Conservation (phyloP, 768 basidiomycete species). For the Termitomyces sp. region DNA sequence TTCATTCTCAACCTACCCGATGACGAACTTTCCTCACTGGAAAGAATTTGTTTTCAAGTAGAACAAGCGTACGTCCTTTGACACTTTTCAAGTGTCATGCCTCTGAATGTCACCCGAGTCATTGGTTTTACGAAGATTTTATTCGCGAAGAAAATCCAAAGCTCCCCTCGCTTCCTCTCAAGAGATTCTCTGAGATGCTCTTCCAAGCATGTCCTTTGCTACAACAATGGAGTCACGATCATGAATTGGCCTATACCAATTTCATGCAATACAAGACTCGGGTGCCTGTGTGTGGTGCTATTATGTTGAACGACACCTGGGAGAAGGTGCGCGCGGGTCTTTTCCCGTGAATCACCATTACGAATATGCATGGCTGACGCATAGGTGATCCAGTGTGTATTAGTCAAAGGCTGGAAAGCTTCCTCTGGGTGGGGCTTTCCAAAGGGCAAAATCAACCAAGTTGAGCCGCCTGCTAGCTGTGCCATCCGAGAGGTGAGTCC, state of each 20-base stretch:
- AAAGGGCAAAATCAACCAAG: conserved; percentile 98
- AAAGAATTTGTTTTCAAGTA: conserved; percentile 96
- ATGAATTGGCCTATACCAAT: conserved; percentile 78
- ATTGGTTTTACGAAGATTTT: conserved; percentile 99
- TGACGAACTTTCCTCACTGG: conserved; percentile 85
- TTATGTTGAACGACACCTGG: conserved; percentile 88
- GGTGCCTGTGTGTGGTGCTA: conserved; percentile 96
- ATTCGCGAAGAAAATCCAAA: conserved; percentile 86
- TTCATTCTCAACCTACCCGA: conserved; percentile 96
- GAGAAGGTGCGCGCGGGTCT: conserved; percentile 69
- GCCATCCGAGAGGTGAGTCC: conserved; percentile 82
- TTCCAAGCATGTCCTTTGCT: conserved; percentile 82
- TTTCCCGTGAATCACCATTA: not conserved
- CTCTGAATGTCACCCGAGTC: conserved; percentile 41
- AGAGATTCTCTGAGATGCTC: conserved; percentile 89
- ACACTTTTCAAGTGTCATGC: conserved; percentile 1
- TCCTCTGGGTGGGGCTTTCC: conserved; percentile 99
- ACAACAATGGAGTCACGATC: conserved; percentile 77
- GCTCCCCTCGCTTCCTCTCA: conserved; percentile 83
- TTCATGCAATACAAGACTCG: conserved; percentile 97
- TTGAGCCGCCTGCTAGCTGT: conserved; percentile 78
- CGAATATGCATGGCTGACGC: conserved; percentile 4
- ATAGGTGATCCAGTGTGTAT: conserved; percentile 63
- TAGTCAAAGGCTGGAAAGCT: conserved; percentile 98
- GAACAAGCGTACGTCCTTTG: conserved; percentile 85